Conservation (phyloP, 1,284 basidiomycete genomes). For the Wallemia mellicola region DNA sequence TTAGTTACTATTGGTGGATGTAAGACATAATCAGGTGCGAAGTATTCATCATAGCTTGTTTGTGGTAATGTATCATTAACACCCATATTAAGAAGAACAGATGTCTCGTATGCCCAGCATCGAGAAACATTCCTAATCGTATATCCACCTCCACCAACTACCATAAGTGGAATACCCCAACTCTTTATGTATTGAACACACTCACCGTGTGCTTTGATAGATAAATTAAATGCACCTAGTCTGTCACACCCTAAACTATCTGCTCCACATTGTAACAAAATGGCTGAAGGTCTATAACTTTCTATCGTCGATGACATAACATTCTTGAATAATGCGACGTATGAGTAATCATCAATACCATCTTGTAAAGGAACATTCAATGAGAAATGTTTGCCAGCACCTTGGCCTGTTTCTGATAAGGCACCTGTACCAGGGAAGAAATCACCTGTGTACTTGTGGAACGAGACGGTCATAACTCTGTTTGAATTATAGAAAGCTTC, state of each 20-base stretch:
- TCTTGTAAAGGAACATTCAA: conserved; percentile 87
- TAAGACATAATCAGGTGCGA: conserved; percentile 66
- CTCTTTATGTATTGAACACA: conserved; percentile 87
- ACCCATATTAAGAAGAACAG: conserved; percentile 55
- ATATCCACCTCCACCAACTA: conserved; percentile 84
- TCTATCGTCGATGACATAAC: conserved; percentile 82
- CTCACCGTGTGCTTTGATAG: conserved; percentile 95
- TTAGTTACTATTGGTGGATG: conserved; percentile 72
- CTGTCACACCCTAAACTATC: conserved; percentile 85
- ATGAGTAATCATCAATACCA: conserved; percentile 91
- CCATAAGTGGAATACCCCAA: conserved; percentile 63
- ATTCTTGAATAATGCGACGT: conserved; percentile 76
- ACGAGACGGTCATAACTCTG: conserved; percentile 90
- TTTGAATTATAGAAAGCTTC: conserved; percentile 95
- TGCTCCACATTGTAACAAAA: conserved; percentile 91
- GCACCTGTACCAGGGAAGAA: conserved; percentile 95
- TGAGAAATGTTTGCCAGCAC: conserved; percentile 72
- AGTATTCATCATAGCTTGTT: conserved; percentile 80
- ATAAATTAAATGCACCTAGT: conserved; percentile 87
- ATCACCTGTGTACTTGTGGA: conserved; percentile 95
- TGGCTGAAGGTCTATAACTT: conserved; percentile 61
- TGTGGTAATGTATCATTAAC: conserved; percentile 61
- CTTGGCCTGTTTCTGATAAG: conserved; percentile 58
- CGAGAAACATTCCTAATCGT: conserved; percentile 69
- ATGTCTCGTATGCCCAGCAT: conserved; percentile 98